Evolutionary conservation across 108 stramenopile genomes (phyloP).

Genomic region (Fragilariopsis cylindrus): DNA sequence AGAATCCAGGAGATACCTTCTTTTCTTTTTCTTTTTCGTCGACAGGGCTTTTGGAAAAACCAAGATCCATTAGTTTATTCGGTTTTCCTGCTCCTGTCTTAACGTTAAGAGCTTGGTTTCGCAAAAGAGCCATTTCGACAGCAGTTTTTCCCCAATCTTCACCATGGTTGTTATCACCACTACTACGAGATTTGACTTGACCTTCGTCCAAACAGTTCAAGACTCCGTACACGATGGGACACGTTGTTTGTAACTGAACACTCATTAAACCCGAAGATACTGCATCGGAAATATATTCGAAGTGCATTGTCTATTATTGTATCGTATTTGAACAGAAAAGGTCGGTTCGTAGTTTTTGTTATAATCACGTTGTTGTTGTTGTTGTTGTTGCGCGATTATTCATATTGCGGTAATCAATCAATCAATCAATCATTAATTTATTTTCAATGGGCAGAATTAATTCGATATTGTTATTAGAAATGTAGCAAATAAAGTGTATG

Average conservation of each 20-base stretch:
- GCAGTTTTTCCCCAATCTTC: conserved; percentile 95
- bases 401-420: not conserved
- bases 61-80: conserved; percentile 19
- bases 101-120: conserved; percentile 72
- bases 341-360: not conserved
- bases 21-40: conserved; percentile 18
- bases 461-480: no score
- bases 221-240: conserved; percentile 92
- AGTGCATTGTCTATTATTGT: conserved; percentile 83
- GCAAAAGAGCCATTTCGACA: conserved; percentile 93
- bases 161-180: conserved; percentile 92
- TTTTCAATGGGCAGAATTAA: no score
- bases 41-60: conserved; percentile 17
- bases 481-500: not conserved
- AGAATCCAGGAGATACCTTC: conserved; percentile 31
- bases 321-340: not conserved
- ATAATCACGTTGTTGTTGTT: no score
- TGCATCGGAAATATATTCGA: conserved; percentile 97
- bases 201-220: conserved; percentile 87
- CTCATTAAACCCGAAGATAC: conserved; percentile 94
- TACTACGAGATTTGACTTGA: conserved; percentile 78
- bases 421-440: not conserved
- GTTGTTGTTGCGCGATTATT: no score
- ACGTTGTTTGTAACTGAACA: conserved; percentile 81
- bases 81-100: conserved; percentile 27